Base-by-base conservation (phyloP, 176 grass and related monocot genomes). In the Stipa capillata region DNA sequence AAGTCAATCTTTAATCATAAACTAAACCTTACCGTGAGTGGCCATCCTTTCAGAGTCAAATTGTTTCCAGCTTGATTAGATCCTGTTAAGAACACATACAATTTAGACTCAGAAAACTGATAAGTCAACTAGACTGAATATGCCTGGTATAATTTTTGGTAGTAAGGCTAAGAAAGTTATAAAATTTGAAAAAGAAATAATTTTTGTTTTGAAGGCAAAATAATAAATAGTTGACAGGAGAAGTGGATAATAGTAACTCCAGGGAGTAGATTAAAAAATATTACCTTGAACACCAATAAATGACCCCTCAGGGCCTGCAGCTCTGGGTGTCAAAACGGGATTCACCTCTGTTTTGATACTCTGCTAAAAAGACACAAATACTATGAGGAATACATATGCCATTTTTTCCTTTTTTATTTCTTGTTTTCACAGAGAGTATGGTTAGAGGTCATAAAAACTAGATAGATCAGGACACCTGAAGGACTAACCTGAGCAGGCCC, bases 31-130 rank as follows among this genome's bases (percentile, higher is more conserved):
- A 99, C 96, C 49, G 92, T 99, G 59, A 99, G 90, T 74, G 96
- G 96, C 96, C 96, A 99, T 65, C 96, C 96, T 95, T 99, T 99
- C 53, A 99, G 83, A 84, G 96, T 95, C 81, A 99, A 86, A 89
- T 91, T 99, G 85, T 89, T 93, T 53, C 88, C 96, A 80, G 75
- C 83, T 66, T 95, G 96, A 99, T 93, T 99, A 58, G 92, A 75
- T 81, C 92, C 96, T 92, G 92, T 88, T 67, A 86, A 71, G 20
- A 73, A 82, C 23, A 84, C 23, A 80, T 48, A 61, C 42, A 80
- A 40, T 72, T 85, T 64, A 79, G 45, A 31, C 29, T 37, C 37
- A 77, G 29, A 81, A 57, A 82, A 33, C 72, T 65, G 11, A 49
- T 64, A 23, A 42, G n/a, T 33, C 17, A 60, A 40, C 41, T 55